These are phyloP conservation scores for Rubia balearica DNA, from an alignment of 305 asterid genomes.

Conservation along the genomic window DNA sequence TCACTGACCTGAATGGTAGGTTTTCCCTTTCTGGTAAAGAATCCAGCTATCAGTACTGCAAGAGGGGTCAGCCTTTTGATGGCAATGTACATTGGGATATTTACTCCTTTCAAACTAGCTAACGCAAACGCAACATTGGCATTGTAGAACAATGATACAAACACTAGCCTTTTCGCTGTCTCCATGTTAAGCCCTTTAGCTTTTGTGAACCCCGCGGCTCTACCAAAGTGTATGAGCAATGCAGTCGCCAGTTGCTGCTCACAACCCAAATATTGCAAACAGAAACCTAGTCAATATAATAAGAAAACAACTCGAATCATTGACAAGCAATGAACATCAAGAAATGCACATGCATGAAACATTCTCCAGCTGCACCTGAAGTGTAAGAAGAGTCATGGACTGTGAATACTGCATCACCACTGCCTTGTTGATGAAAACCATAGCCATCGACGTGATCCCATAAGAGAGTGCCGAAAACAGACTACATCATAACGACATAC, in stretches of 20 bases:
- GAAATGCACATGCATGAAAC: neutral
- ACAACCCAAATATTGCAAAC: constrained; percentile 30
- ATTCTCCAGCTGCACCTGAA: constrained; percentile 51
- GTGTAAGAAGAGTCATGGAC: constrained; percentile 79
- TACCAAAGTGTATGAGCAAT: constrained; percentile 73
- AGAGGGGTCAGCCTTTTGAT: constrained; percentile 97
- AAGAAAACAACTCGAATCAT: neutral
- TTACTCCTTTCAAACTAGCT: constrained; percentile 95
- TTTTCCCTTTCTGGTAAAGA: constrained; percentile 73
- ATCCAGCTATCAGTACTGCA: constrained; percentile 86
- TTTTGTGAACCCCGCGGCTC: constrained; percentile 68
- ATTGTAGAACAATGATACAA: constrained; percentile 89
- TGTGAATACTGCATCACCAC: constrained; percentile 79
- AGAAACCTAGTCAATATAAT: constrained; percentile 26
- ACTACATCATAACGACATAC: constrained; percentile 35
- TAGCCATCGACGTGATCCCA: constrained; percentile 87
- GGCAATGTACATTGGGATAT: constrained; percentile 98
- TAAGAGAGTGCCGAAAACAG: constrained; percentile 65
- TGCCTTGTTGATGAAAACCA: constrained; percentile 96
- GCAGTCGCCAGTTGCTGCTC: constrained; percentile 83
- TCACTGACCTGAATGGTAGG: constrained; percentile 73
- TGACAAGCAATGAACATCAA: neutral
- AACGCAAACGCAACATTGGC: constrained; percentile 96
- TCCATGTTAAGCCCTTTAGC: constrained; percentile 58
- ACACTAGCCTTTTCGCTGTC: constrained; percentile 69